These are phyloP conservation scores for Sarocladium oryzae DNA, from an alignment of 2,329 filamentous ascomycete species.

Conservation along the genomic window DNA sequence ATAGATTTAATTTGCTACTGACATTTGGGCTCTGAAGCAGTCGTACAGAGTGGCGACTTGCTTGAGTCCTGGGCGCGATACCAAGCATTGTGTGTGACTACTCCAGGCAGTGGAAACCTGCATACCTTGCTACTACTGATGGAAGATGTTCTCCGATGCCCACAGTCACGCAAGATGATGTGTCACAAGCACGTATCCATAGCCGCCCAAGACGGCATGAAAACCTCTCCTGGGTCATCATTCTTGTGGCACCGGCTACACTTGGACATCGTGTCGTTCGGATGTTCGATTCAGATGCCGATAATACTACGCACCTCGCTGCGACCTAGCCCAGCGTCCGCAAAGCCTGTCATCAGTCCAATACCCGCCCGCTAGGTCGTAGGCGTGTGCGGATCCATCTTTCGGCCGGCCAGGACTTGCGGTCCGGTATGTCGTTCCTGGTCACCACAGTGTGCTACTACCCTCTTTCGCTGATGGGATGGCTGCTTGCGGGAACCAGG, in stretches of 20 bases:
- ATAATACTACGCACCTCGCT: not conserved
- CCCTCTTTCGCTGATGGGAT: not conserved
- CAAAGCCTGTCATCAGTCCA: not conserved
- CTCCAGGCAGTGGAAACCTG: not conserved
- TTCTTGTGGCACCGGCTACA: not conserved
- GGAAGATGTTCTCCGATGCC: not conserved
- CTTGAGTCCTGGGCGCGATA: not conserved
- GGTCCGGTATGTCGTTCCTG: slow-evolving; percentile 1
- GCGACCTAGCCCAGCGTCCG: not conserved
- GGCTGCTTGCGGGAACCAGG: not conserved
- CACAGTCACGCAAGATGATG: not conserved
- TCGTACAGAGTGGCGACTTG: not conserved
- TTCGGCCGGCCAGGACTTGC: slow-evolving; percentile 3
- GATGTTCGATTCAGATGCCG: slow-evolving; percentile 6
- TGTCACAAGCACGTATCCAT: not conserved
- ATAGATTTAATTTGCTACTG: too few species aligned
- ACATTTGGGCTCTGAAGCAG: too few species aligned
- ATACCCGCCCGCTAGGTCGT: not conserved
- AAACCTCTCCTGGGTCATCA: not conserved
- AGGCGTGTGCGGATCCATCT: not conserved
- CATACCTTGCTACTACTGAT: not conserved
- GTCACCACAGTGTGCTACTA: not conserved
- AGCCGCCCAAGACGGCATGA: not conserved
- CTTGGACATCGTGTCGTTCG: not conserved
- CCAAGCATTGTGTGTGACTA: not conserved